phyloP scores from a whole-genome alignment of 2,329 filamentous ascomycete genomes.

The Alternaria gansuensis region DNA sequence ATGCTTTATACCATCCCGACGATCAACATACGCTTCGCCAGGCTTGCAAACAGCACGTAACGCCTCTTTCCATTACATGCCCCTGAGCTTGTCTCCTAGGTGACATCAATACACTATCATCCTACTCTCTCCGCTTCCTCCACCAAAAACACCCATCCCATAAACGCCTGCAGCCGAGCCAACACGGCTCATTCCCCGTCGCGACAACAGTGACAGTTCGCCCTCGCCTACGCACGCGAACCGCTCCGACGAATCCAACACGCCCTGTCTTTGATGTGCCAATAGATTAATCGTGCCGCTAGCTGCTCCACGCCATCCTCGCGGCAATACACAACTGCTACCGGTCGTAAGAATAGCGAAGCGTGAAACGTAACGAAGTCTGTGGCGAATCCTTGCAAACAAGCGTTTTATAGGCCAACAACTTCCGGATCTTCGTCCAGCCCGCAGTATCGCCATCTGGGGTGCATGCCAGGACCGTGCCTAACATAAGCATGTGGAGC shows the following conservation, averaged over 20 bases:
- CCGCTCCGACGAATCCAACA: neutral
- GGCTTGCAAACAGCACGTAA: neutral
- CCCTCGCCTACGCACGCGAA: neutral
- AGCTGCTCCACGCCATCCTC: neutral
- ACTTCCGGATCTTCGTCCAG: neutral
- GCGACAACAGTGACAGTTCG: constrained; percentile 7
- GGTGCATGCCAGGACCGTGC: constrained; percentile 21
- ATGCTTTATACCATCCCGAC: neutral
- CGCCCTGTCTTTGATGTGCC: neutral
- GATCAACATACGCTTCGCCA: neutral
- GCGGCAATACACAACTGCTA: constrained; percentile 2
- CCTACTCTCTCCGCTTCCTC: neutral
- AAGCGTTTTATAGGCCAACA: constrained; percentile 2
- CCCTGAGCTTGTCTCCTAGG: neutral
- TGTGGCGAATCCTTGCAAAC: neutral
- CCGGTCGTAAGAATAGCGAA: constrained; percentile 19
- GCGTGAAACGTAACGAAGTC: neutral
- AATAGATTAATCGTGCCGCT: constrained; percentile 20
- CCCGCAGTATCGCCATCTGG: constrained; percentile 19
- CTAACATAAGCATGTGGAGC: constrained; percentile 19
- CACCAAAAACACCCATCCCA: constrained; percentile 1
- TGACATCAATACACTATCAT: constrained; percentile 4
- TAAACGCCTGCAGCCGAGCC: neutral
- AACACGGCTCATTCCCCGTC: constrained; percentile 4
- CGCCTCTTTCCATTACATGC: neutral